Evolutionary conservation across 768 basidiomycete species (phyloP).

Genomic region (Russula sp.): DNA sequence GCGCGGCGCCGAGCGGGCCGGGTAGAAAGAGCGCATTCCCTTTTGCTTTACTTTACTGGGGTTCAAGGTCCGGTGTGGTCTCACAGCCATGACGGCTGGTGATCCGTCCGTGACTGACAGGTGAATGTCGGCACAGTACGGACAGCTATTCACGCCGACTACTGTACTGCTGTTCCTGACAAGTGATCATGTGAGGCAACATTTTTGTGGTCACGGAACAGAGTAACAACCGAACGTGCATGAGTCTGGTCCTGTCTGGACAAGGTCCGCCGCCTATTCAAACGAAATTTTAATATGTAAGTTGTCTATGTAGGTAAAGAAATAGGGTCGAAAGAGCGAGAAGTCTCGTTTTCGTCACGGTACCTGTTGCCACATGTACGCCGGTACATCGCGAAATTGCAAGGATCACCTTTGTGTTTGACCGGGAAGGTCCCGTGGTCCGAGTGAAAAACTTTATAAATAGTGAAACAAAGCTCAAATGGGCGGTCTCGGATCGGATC

Average conservation of each 20-base stretch:
- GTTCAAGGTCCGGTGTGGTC: not conserved
- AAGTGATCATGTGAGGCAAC: not conserved
- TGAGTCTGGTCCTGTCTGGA: not conserved
- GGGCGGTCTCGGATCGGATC: not conserved
- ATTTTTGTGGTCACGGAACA: not conserved
- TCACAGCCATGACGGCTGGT: not conserved
- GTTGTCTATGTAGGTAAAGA: not conserved
- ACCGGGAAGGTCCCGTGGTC: not conserved
- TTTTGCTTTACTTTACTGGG: too few relatives aligned
- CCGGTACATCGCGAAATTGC: not conserved
- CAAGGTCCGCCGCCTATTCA: not conserved
- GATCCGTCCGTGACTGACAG: conserved; percentile 12
- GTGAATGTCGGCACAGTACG: too few relatives aligned
- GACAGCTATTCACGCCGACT: not conserved
- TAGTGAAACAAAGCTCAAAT: not conserved
- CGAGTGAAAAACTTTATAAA: not conserved
- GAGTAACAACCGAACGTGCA: not conserved
- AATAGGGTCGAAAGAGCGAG: not conserved
- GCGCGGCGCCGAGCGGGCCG: not conserved
- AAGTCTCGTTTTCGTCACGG: not conserved
- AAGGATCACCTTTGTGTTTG: not conserved
- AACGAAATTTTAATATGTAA: not conserved
- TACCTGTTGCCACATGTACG: too few relatives aligned
- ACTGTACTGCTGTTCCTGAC: not conserved
- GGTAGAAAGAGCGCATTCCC: too few relatives aligned